Evolutionary conservation across 805 yeast genomes (phyloP).

Genomic region (Kuraishia borneana): DNA sequence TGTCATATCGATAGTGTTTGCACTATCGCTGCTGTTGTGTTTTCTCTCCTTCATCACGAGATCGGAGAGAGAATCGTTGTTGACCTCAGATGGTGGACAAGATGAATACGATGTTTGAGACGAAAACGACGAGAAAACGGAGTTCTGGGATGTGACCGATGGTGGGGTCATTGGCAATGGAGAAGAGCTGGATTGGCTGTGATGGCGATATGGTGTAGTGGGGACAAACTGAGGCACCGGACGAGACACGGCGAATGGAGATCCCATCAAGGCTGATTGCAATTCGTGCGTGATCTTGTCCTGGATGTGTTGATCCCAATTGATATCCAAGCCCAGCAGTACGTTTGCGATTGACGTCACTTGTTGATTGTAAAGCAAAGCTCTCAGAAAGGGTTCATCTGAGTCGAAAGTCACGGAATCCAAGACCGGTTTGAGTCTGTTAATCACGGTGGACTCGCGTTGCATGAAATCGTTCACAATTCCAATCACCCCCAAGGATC

Average conservation of each 20-base stretch:
- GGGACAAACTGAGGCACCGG: conserved; percentile 1
- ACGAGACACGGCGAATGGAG: background rate
- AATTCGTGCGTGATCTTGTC: background rate
- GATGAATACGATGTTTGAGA: conserved; percentile 2
- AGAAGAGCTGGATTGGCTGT: conserved; percentile 3
- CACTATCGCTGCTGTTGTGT: conserved; percentile 1
- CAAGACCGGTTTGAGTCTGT: background rate
- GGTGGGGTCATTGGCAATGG: conserved; percentile 9
- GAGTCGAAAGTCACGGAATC: background rate
- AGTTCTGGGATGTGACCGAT: conserved; percentile 5
- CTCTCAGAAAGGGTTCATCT: background rate
- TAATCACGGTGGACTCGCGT: background rate
- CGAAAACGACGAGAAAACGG: conserved; percentile 2
- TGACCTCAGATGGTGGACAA: background rate
- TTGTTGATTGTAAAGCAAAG: background rate
- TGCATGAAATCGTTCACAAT: conserved; percentile 22
- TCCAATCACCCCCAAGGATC: conserved; percentile 40
- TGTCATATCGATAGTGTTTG: background rate
- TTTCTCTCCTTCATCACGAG: background rate
- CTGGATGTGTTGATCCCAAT: background rate
- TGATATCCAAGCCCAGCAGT: conserved; percentile 4
- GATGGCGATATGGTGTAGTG: conserved; percentile 2
- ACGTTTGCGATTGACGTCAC: conserved; percentile 4
- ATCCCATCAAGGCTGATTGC: background rate
- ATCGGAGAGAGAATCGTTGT: background rate